phyloP scores from a whole-genome alignment of 768 basidiomycete species.

The Heimioporus sp. region DNA sequence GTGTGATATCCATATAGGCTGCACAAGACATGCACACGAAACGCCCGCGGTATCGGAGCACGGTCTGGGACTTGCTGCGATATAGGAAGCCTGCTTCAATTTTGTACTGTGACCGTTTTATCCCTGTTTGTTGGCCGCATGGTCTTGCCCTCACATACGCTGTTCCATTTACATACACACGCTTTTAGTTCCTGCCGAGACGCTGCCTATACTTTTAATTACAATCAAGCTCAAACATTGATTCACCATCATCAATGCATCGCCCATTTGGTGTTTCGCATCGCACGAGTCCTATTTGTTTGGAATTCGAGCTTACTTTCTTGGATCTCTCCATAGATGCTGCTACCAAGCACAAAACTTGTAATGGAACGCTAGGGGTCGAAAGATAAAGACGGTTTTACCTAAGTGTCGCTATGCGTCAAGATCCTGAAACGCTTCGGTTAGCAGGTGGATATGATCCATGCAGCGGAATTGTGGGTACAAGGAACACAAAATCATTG shows the following conservation, averaged over 20 bases:
- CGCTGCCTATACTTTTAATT: slow-evolving; percentile 26
- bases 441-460: too few relatives aligned
- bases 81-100: slow-evolving; percentile 18
- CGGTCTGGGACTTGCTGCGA: slow-evolving; percentile 17
- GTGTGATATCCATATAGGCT: slow-evolving; percentile 5
- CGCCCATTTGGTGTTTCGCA: neutral
- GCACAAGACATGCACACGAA: slow-evolving; percentile 8
- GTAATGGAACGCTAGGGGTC: neutral
- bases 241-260: slow-evolving; percentile 2
- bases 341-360: neutral
- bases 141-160: slow-evolving; percentile 16
- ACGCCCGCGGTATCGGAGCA: slow-evolving; percentile 15
- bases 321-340: slow-evolving; percentile 6
- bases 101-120: slow-evolving; percentile 23
- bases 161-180: slow-evolving; percentile 21
- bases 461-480: too few relatives aligned
- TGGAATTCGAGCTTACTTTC: slow-evolving; percentile 4
- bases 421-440: too few relatives aligned
- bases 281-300: slow-evolving; percentile 1
- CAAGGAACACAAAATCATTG: too few relatives aligned
- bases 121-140: slow-evolving; percentile 15
- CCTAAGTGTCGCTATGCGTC: too few relatives aligned
- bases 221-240: slow-evolving; percentile 17
- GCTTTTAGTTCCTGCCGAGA: slow-evolving; percentile 21
- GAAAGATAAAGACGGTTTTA: neutral